phyloP scores from a whole-genome alignment of 345 rosid genomes.

The Angophora floribunda region DNA sequence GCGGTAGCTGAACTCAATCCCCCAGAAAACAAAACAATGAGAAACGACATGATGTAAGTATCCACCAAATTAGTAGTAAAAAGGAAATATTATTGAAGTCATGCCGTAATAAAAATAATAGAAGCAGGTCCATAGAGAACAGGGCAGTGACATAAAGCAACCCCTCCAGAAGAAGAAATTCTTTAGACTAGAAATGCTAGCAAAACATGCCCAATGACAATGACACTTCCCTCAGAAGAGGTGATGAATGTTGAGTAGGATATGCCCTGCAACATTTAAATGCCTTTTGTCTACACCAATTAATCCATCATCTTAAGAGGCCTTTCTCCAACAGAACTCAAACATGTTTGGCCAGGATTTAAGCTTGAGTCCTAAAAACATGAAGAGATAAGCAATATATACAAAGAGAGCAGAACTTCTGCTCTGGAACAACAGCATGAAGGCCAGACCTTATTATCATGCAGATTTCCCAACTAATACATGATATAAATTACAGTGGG shows the following conservation, averaged over 20 bases:
- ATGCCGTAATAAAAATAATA: not conserved
- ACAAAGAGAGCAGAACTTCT: not conserved
- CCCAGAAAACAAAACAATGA: not conserved
- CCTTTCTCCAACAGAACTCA: not conserved
- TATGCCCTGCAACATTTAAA: not conserved
- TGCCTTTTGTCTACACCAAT: not conserved
- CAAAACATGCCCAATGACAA: not conserved
- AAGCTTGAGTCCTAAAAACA: not conserved
- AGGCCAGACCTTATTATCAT: not conserved
- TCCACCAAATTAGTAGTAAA: not conserved
- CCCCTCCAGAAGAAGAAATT: not conserved
- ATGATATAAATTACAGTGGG: not conserved
- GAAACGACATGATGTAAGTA: not conserved
- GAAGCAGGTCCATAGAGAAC: not conserved
- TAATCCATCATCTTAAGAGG: not conserved
- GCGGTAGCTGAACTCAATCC: slow-evolving; percentile 10
- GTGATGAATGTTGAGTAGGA: not conserved
- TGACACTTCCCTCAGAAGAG: not conserved
- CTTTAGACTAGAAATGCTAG: not conserved
- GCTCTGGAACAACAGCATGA: not conserved
- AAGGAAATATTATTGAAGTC: not conserved
- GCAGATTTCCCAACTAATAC: not conserved
- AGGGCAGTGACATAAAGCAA: not conserved
- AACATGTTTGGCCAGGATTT: not conserved
- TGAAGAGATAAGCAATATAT: not conserved